phyloP scores from a whole-genome alignment of 441 rosid species.

The Jatropha podagrica region DNA sequence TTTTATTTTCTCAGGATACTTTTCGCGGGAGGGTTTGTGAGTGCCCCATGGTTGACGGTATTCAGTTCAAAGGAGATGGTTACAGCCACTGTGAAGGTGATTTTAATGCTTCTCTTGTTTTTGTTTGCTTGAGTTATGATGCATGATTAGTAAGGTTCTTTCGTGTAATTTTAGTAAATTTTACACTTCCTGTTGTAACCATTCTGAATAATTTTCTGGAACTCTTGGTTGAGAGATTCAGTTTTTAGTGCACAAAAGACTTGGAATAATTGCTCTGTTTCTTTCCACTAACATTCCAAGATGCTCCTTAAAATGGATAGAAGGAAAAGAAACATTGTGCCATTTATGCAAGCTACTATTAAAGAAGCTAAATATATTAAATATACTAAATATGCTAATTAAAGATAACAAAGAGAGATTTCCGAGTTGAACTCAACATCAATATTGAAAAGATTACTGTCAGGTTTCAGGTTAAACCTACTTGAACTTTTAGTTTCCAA shows the following conservation, averaged over 20 bases:
- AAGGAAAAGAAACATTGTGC: not conserved
- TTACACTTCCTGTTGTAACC: not conserved
- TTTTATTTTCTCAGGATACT: slow-evolving; percentile 63
- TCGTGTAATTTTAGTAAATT: not conserved
- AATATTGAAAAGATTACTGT: not conserved
- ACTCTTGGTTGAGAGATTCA: not conserved
- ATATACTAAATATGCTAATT: not conserved
- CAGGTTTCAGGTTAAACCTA: not conserved
- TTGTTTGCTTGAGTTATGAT: not conserved
- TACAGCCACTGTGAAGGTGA: slow-evolving; percentile 94
- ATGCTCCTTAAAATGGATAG: not conserved
- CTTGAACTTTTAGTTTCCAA: not conserved
- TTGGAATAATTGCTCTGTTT: not conserved
- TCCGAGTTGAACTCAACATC: too few relatives aligned
- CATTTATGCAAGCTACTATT: not conserved
- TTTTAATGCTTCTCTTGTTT: slow-evolving; percentile 11
- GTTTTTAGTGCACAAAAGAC: not conserved
- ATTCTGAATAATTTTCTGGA: slow-evolving; percentile 3
- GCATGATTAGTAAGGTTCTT: not conserved
- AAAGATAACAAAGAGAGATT: too few relatives aligned
- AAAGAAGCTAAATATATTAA: not conserved
- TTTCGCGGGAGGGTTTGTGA: slow-evolving; percentile 97
- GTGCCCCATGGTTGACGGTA: slow-evolving; percentile 91
- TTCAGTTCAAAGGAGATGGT: slow-evolving; percentile 97
- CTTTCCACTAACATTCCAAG: not conserved